Evolutionary conservation across 1,139 yeast species (phyloP).

Genomic region (Yamadazyma jaroonii): DNA sequence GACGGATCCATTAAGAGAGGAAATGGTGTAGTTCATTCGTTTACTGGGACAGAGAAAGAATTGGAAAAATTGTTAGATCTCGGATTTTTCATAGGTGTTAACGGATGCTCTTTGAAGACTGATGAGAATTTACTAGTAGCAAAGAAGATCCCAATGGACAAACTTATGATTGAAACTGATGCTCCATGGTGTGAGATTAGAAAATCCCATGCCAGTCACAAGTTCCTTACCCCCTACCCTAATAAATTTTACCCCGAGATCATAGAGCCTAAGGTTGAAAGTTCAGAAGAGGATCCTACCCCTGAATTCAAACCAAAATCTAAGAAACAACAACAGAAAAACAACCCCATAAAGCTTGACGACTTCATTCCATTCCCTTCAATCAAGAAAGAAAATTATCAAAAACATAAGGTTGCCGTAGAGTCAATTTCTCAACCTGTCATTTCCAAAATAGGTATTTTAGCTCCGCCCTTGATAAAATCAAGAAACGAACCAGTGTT

Average conservation of each 20-base stretch:
- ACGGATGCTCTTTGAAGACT: conserved; percentile 88
- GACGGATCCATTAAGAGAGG: conserved; percentile 33
- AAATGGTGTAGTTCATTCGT: conserved; percentile 86
- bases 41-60: conserved; percentile 80
- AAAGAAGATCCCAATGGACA: conserved; percentile 60
- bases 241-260: conserved; percentile 52
- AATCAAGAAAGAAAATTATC: conserved; percentile 62
- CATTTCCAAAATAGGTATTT: conserved; percentile 24
- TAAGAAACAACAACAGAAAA: conserved; percentile 6
- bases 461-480: conserved; percentile 59
- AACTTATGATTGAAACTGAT: conserved; percentile 84
- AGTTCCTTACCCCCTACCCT: conserved; percentile 52
- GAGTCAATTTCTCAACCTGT: conserved; percentile 13
- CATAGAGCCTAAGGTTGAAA: background rate
- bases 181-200: conserved; percentile 98
- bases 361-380: conserved; percentile 58
- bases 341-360: conserved; percentile 23
- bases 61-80: conserved; percentile 46
- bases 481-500: conserved; percentile 91
- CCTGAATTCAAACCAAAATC: background rate
- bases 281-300: no score
- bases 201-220: conserved; percentile 74
- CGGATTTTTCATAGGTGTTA: conserved; percentile 76
- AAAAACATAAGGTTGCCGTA: conserved; percentile 28
- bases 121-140: conserved; percentile 72